Evolutionary conservation across 768 basidiomycete species (phyloP), one percentile per base, ranked within the genome.

Genomic region (Albatrellus ellisii): DNA sequence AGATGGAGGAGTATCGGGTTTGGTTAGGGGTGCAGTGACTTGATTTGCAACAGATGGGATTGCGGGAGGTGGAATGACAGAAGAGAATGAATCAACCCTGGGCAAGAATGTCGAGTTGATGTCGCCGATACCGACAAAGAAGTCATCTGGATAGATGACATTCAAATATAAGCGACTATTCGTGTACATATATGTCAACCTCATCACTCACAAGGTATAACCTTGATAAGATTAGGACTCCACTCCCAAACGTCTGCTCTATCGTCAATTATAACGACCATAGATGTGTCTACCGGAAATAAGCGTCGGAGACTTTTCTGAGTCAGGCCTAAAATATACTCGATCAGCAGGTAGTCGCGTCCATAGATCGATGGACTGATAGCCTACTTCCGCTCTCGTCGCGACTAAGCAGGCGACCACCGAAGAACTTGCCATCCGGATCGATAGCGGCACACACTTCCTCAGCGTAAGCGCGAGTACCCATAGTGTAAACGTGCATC

Each of bases 401-500:
- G 47, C 95, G 72, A 59, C 85, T 91, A 34, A 99, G 61, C 31
- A 99, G 71, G 40, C 95, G 74, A 28, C 81, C 82, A 36, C 87
- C 83, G 53, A 99, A 99, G 49, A 83, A 67, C 59, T 68, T 78
- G 4, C 78, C 77, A 39, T 81, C 76, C 11, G 94, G 88, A 65
- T 99, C 95, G 55, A 99, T 88, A 21, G 88, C 82, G 36, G 81
- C 75, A 59, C 91, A 95, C 15, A 98, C 94, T 59, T 90, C 75
- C 60, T 91, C 86, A 27, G 95, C 95, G 61, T 98, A 99, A 34
- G 89, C 82, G 34, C 95, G 78, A 20, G 94, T 97, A 42, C 95
- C 95, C 92, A 98, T 98, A 18, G 94, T 99, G 62, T 99, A 99
- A 36, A 99, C 92, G 59, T 98, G 95, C 90, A 98, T 90, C 63